Evolutionary conservation across 2,329 filamentous ascomycete genomes (phyloP), one percentile per base, ranked within the genome.

Genomic region (Pezicula radicicola): DNA sequence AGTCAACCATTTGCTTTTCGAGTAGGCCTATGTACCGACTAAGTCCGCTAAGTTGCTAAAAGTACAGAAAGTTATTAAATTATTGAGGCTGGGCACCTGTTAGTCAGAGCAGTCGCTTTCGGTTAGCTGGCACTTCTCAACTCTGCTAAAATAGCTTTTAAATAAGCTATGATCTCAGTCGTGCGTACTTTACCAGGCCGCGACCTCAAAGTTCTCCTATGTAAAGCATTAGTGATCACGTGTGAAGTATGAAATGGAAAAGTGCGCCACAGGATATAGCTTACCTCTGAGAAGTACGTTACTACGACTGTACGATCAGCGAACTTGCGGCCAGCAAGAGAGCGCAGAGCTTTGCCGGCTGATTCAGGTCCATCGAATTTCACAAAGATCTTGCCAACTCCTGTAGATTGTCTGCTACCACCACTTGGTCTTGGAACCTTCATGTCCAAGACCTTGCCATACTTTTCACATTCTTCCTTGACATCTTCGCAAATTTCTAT

Each of bases 301-400:
- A 90, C 91, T 12, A 99, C 91, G 27, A 99, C 95, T 3, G 94
- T 99, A 62, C 95, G 84, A 72, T 97, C 91, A 1, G 92, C 89
- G 68, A 99, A 99, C 69, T 97, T 97, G 59, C 95, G 83, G 44
- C 94, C 94, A 28, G 95, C 94, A 62, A 99, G 77, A n/a, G 91
- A 87, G 63, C 87, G 85, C 51, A 99, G 77, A 7, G 94, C 95
- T 65, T 89, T 92, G 56, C 88, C 87, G 18, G 93, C 89, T 8
- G 86, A 84, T 47, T 91, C 90, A 2, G 81, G 75, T 3, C 78
- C 82, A 58, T 94, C 89, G 66, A 91, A 99, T 70, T 97, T 97
- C 75, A 99, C 87, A 68, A 87, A 99, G 61, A 99, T 97, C 79
- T 97, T 99, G 68, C 94, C 94, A 19, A 99, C 91, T 44, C 94